Percentiles rank a stretch among this genome's conserved stretches.
phyloP scores from a whole-genome alignment of 192 early-diverging fungal species.

The Coemansia sp. region DNA sequence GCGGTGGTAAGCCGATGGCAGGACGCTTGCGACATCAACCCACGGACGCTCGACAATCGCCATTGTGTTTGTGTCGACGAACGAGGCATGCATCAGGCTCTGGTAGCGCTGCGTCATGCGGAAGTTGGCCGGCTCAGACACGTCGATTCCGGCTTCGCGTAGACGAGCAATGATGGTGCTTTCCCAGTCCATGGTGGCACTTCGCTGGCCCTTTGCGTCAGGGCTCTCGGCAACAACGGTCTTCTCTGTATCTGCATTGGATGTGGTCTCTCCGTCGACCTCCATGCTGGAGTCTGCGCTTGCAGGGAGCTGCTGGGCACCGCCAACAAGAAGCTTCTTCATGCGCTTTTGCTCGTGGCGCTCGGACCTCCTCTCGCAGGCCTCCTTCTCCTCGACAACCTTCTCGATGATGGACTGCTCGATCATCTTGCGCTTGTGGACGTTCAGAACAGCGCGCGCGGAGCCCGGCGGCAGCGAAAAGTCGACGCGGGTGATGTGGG shows the following conservation, averaged over 20 bases:
- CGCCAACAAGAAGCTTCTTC: conserved; percentile 41
- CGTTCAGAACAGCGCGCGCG: conserved; percentile 56
- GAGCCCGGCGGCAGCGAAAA: conserved; percentile 60
- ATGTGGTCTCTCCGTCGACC: conserved; percentile 26
- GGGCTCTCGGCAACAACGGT: conserved; percentile 15
- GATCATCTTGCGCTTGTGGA: conserved; percentile 61
- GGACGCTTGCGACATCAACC: conserved; percentile 69
- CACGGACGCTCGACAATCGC: conserved; percentile 89
- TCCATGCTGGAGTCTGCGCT: conserved; percentile 34
- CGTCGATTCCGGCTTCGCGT: conserved; percentile 52
- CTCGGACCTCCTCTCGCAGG: conserved; percentile 40
- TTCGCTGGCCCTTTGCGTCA: conserved; percentile 18
- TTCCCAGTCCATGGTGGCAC: conserved; percentile 32
- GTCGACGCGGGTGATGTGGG: conserved; percentile 75
- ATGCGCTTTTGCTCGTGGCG: conserved; percentile 49
- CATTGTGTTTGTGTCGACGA: conserved; percentile 69
- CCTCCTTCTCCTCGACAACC: conserved; percentile 45
- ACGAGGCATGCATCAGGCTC: conserved; percentile 77
- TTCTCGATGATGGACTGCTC: conserved; percentile 45
- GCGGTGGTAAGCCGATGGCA: conserved; percentile 82
- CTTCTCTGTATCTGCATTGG: conserved; percentile 11
- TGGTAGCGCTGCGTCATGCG: conserved; percentile 79
- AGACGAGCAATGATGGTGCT: conserved; percentile 41
- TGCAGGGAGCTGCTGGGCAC: conserved; percentile 19
- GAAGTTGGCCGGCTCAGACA: conserved; percentile 61